Evolutionary conservation across 495 filamentous ascomycete genomes (phyloP).

Genomic region (Penicillium waksmanii): DNA sequence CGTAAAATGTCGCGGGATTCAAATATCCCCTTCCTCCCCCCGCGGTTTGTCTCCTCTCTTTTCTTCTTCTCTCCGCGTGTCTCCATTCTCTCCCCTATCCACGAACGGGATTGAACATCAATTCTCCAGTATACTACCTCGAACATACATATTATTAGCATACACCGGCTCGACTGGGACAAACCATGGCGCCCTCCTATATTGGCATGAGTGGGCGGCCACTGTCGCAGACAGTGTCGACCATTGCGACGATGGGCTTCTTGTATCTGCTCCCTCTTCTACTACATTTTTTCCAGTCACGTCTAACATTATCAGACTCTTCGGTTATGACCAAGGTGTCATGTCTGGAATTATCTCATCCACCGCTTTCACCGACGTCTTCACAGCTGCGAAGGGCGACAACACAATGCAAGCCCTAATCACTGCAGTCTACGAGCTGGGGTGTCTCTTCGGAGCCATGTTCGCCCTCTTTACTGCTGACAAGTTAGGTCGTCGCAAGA

Average conservation of each 20-base stretch:
- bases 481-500: slow-evolving; percentile 65
- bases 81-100: slow-evolving; percentile 10
- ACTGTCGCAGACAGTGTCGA: slow-evolving; percentile 66
- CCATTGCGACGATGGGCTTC: slow-evolving; percentile 73
- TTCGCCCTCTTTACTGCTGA: slow-evolving; percentile 72
- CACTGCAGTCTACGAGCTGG: slow-evolving; percentile 83
- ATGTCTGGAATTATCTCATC: slow-evolving; percentile 86
- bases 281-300: background rate
- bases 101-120: slow-evolving; percentile 6
- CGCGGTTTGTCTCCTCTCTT: slow-evolving; percentile 13
- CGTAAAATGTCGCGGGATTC: slow-evolving; percentile 19
- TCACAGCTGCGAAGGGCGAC: slow-evolving; percentile 66
- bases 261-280: slow-evolving; percentile 30
- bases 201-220: slow-evolving; percentile 66
- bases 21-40: slow-evolving; percentile 30
- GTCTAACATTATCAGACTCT: slow-evolving; percentile 19
- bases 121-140: slow-evolving; percentile 1
- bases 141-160: background rate
- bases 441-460: slow-evolving; percentile 73
- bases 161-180: background rate
- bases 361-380: slow-evolving; percentile 68
- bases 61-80: slow-evolving; percentile 18
- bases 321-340: slow-evolving; percentile 54
- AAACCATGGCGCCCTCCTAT: slow-evolving; percentile 47
- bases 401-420: slow-evolving; percentile 78